phyloP scores from a whole-genome alignment of 495 filamentous ascomycete species.

The Tuber indicum region DNA sequence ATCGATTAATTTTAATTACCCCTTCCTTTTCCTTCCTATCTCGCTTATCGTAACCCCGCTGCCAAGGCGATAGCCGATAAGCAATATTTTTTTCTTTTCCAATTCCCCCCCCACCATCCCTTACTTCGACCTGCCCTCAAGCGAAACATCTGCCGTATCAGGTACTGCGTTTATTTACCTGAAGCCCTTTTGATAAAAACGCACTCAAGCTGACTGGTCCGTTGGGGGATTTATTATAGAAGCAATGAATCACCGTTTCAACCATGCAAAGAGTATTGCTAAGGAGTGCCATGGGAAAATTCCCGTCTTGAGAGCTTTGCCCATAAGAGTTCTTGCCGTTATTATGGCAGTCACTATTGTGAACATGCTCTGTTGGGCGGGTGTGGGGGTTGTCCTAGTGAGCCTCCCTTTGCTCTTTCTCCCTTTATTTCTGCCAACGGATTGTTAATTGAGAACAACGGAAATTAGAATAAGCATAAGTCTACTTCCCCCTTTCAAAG shows the following conservation, averaged over 20 bases:
- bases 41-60: not conserved
- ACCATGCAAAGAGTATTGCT: constrained; percentile 18
- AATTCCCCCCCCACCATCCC: not conserved
- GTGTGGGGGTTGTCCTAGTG: constrained; percentile 37
- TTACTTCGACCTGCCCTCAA: not conserved
- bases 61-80: not conserved
- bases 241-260: not conserved
- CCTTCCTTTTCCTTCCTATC: not conserved
- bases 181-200: not conserved
- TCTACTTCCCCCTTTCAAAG: constrained; percentile 1
- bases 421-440: not conserved
- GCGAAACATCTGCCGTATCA: not conserved
- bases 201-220: not conserved
- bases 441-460: not conserved
- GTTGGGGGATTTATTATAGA: not conserved
- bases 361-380: constrained; percentile 40
- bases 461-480: not conserved
- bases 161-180: not conserved
- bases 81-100: not conserved
- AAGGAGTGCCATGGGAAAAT: constrained; percentile 46
- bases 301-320: constrained; percentile 48
- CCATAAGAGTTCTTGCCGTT: constrained; percentile 27
- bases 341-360: constrained; percentile 29
- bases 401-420: constrained; percentile 4
- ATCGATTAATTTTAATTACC: not conserved